Percentiles rank a stretch among this genome's conserved stretches.
Evolutionary conservation across 257 asterid species (phyloP).

Genomic region (Henckelia pumila): DNA sequence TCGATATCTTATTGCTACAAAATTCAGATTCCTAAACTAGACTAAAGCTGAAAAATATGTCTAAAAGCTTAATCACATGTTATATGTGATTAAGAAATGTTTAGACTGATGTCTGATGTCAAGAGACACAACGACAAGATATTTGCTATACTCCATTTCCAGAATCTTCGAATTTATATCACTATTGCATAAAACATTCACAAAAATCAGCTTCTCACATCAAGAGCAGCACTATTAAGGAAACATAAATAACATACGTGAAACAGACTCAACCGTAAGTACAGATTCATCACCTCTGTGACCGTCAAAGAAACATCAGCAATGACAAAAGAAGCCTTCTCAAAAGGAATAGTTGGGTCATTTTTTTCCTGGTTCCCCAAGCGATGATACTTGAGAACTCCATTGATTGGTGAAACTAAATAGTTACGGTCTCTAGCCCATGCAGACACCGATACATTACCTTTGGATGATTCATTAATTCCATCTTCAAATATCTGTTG

Average conservation of each 20-base stretch:
- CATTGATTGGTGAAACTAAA: constrained; percentile 92
- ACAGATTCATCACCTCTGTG: constrained; percentile 64
- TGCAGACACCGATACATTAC: constrained; percentile 36
- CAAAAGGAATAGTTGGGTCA: constrained; percentile 79
- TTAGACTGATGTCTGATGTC: constrained; percentile 6
- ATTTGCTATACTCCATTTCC: constrained; percentile 12
- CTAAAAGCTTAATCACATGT: background rate
- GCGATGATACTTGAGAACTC: constrained; percentile 90
- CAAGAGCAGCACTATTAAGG: constrained; percentile 14
- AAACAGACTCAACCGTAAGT: constrained; percentile 4
- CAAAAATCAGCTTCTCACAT: constrained; percentile 19
- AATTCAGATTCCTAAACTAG: too few relatives aligned
- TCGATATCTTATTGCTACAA: too few relatives aligned
- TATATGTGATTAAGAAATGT: constrained; percentile 3
- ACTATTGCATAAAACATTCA: constrained; percentile 16
- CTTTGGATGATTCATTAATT: constrained; percentile 61
- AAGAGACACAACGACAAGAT: constrained; percentile 3
- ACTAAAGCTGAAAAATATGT: background rate
- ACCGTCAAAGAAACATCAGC: constrained; percentile 79
- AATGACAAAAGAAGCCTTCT: constrained; percentile 81
- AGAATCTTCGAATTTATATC: constrained; percentile 19
- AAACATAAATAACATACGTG: constrained; percentile 14
- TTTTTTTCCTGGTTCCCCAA: constrained; percentile 87
- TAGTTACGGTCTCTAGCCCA: constrained; percentile 78
- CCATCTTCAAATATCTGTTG: constrained; percentile 91